These are phyloP conservation scores for Microcyclospora pomicola DNA, from an alignment of 2,329 filamentous ascomycete genomes.

Conservation along the genomic window DNA sequence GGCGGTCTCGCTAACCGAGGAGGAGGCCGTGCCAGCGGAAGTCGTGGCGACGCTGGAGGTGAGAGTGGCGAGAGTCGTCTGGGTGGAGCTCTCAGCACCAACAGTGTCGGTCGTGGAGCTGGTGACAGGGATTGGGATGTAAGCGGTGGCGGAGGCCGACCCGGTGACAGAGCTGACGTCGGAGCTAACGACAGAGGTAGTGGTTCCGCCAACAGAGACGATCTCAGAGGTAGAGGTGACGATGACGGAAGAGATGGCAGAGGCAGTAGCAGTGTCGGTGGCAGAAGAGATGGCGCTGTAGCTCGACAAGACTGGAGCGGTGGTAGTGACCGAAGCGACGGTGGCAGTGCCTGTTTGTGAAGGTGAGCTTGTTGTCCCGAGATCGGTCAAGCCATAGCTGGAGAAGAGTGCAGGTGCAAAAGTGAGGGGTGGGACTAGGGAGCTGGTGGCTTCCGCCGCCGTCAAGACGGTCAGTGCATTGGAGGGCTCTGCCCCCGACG, in stretches of 20 bases:
- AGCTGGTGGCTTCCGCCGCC: slow-evolving; percentile 7
- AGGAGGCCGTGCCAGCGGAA: not conserved
- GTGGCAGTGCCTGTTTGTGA: slow-evolving; percentile 2
- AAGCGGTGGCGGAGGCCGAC: slow-evolving; percentile 9
- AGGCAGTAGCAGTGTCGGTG: not conserved
- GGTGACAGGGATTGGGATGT: slow-evolving; percentile 7
- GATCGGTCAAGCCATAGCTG: slow-evolving; percentile 6
- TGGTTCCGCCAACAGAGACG: slow-evolving; percentile 1
- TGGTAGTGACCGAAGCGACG: not conserved
- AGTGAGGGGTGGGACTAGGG: slow-evolving; percentile 4
- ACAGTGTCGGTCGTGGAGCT: slow-evolving; percentile 5
- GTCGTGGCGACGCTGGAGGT: slow-evolving; percentile 1
- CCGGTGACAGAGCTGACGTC: slow-evolving; percentile 6
- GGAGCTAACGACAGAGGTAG: slow-evolving; percentile 3
- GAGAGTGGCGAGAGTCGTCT: slow-evolving; percentile 1
- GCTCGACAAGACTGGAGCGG: not conserved
- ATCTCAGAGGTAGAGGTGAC: slow-evolving; percentile 2
- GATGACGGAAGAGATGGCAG: slow-evolving; percentile 2
- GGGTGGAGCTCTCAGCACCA: slow-evolving; percentile 2
- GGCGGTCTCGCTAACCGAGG: slow-evolving; percentile 1
- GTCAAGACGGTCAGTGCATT: slow-evolving; percentile 7
- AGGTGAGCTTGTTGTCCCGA: slow-evolving; percentile 4
- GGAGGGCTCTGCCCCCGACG: slow-evolving; percentile 1
- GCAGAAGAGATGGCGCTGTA: slow-evolving; percentile 1
- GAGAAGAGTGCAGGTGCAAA: slow-evolving; percentile 9